Base-by-base conservation (phyloP, 2,329 filamentous ascomycete genomes). In the Juglanconis sp. region DNA sequence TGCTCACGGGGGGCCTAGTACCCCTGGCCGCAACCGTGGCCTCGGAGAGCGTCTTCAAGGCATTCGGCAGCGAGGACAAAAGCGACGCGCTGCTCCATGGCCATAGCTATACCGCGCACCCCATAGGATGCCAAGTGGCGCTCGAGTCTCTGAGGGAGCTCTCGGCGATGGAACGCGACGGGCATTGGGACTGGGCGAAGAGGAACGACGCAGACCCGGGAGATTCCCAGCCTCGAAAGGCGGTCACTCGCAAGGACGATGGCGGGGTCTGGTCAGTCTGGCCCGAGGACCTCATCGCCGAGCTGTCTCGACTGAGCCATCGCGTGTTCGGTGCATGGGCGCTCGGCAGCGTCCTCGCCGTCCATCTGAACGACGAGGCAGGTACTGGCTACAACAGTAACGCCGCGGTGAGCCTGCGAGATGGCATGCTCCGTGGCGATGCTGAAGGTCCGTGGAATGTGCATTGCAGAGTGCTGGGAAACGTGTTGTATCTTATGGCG, bases 51-150 rank as follows among this genome's bases (percentile, higher is more conserved):
- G 87, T 96, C 50, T 95, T 92, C 72, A 69, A 84, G 1, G 84
- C 85, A 0, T 96, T 96, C 69, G 76, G 84, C 11, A 87, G 87
- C 56, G 78, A 83, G 1, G 86, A 91, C 53, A 96, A 95, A 74
- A 86, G 84, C 0, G 90, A 94, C 65, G 91, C 91, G 0, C 74
- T 96, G 5, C 77, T 96, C 3, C 92, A 96, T 66, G 91, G 91
- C 0, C 91, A 96, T 70, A 94, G 90, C 71, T 96, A 96, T 73
- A 96, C 91, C 0, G 91, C 91, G 0, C 91, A 96, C 71, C 82
- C 92, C 0, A 83, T 95, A 1, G 92, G 91, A 0, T 96, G 91
- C 67, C 84, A 88, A 49, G 90, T 96, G 0, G 92, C 89, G 0
- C 78, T 88, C n/a, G 83, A 85, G 54, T 87, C 86, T 1, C 71